Conservation (phyloP, 208 protist genomes). For the Acanthamoeba royreba region DNA sequence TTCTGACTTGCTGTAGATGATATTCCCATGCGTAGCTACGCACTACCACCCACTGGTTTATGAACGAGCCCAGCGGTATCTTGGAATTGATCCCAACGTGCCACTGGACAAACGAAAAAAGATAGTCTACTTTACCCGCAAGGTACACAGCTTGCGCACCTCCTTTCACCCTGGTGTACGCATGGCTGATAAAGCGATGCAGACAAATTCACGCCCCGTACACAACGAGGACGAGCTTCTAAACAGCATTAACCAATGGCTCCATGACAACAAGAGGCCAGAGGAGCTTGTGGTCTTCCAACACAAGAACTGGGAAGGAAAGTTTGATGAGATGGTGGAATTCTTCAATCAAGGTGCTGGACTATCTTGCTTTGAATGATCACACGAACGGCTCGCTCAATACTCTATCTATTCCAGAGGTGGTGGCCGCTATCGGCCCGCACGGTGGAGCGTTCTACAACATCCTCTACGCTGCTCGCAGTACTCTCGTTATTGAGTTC, state of each 20-base stretch:
- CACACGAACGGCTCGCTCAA: no score
- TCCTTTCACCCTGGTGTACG: neutral
- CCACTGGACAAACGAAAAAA: slow-evolving; percentile 3
- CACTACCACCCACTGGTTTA: slow-evolving; percentile 12
- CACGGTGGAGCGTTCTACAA: slow-evolving; percentile 35
- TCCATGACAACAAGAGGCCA: neutral
- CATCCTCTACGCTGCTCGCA: neutral
- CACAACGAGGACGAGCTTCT: neutral
- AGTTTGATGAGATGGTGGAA: neutral
- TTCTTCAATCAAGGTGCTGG: neutral
- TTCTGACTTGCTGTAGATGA: neutral
- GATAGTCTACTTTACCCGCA: slow-evolving; percentile 20
- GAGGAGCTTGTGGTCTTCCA: slow-evolving; percentile 11
- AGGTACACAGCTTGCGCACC: neutral
- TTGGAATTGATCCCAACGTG: neutral
- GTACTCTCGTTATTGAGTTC: neutral
- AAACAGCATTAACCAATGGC: neutral
- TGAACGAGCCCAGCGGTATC: neutral
- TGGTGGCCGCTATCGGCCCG: neutral
- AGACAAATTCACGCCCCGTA: neutral
- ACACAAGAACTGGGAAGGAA: neutral
- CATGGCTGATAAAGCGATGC: neutral
- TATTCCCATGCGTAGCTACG: slow-evolving; percentile 5
- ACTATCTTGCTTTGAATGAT: no score
- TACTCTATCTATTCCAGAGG: neutral